A percentile compares a stretch with the other conserved stretches of the same genome.
These are phyloP conservation scores for Cytospora schulzeri DNA, from an alignment of 2,329 filamentous ascomycete species.

Conservation along the genomic window DNA sequence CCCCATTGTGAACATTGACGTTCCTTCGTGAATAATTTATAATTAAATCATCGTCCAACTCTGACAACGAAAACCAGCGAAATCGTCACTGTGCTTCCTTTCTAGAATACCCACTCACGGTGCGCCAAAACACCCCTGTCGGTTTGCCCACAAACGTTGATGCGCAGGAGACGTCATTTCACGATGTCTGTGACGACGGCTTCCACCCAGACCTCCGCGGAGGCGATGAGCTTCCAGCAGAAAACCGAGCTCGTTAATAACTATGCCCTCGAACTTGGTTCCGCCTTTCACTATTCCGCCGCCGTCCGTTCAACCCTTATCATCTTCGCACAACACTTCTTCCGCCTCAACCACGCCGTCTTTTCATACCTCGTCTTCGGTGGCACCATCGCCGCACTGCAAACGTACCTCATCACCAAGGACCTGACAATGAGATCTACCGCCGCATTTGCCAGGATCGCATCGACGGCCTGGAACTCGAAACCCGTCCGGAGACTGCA, in stretches of 20 bases:
- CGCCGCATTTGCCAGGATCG: slow-evolving; percentile 29
- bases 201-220: slow-evolving; percentile 13
- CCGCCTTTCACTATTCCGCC: slow-evolving; percentile 6
- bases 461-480: slow-evolving; percentile 42
- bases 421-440: slow-evolving; percentile 20
- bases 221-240: slow-evolving; percentile 18
- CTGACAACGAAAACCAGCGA: not conserved
- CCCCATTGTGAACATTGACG: not conserved
- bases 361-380: slow-evolving; percentile 31
- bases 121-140: not conserved
- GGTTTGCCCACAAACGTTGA: not conserved
- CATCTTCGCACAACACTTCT: slow-evolving; percentile 12
- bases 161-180: not conserved
- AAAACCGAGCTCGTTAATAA: slow-evolving; percentile 18
- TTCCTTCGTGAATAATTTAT: slow-evolving; percentile 3
- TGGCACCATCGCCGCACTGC: slow-evolving; percentile 36
- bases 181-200: slow-evolving; percentile 20
- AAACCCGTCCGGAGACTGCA: slow-evolving; percentile 41
- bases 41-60: not conserved
- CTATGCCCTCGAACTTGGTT: slow-evolving; percentile 18
- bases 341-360: slow-evolving; percentile 17
- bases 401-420: slow-evolving; percentile 35
- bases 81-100: not conserved
- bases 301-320: slow-evolving; percentile 11
- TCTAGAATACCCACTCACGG: not conserved